Base-by-base conservation (phyloP, 495 filamentous ascomycete species). In the Xylaria nigripes region DNA sequence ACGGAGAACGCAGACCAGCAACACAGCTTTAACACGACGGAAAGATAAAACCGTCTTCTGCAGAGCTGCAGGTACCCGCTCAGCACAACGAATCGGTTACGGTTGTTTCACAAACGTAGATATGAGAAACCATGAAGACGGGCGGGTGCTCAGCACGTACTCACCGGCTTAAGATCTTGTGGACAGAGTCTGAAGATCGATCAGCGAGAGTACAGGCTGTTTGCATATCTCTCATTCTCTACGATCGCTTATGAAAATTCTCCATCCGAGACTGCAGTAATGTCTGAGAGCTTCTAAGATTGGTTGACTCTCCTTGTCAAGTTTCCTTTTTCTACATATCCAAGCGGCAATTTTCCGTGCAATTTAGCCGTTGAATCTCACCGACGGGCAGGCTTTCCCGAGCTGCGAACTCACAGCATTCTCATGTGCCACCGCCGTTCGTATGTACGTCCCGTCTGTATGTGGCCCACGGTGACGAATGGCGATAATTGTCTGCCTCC, bases 41-140 rank as follows among this genome's bases (percentile, higher is more conserved):
- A 47, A 5, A 25, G 2, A 29, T 22, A 45, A 46, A 6, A 4
- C 43, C 51, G 16, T 45, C 40, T 21, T 29, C 43, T 18, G 15
- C 21, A 8, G n/a, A 29, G 18, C 51, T 53, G 51, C 51, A 53
- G 42, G 51, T 53, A 53, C 51, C 51, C 51, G 51, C 15, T 3
- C n/a, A 1, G 46, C 25, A 16, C 19, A 7, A 30, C 6, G 15
- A 15, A 36, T 41, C 7, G 42, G 42, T 34, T 43, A 38, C 50
- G 22, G 40, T 18, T 16, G 50, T 52, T 29, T 19, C 45, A 52
- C 50, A 25, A 45, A 45, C n/a, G 29, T 19, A 43, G 29, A 36
- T 43, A 45, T 24, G 38, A 8, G 22, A 45, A 32, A 24, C 32
- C 40, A 44, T n/a, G 19, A 29, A 6, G 38, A 34, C 41, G 19